Conservation (phyloP, 148 eudicot genomes). For the Beta vulgaris region DNA sequence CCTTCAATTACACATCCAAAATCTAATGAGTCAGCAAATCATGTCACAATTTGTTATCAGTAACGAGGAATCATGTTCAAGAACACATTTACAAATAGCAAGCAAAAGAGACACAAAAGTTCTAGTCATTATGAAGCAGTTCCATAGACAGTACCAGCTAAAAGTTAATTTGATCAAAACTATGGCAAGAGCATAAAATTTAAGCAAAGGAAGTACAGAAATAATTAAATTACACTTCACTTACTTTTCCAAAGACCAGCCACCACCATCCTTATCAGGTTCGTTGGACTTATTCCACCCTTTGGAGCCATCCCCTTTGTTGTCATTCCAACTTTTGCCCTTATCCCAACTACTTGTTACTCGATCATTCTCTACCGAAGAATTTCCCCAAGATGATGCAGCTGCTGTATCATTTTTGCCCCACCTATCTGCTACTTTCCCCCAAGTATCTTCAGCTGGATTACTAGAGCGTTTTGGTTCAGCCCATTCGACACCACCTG, state of each 20-base stretch:
- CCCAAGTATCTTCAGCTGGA: slow-evolving; percentile 34
- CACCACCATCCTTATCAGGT: slow-evolving; percentile 1
- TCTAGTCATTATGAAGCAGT: not conserved
- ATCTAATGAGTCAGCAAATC: not conserved
- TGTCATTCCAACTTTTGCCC: slow-evolving; percentile 18
- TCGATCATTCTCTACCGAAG: not conserved
- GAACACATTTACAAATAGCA: not conserved
- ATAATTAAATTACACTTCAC: not conserved
- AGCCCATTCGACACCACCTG: slow-evolving; percentile 23
- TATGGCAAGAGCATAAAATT: not conserved
- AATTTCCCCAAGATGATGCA: slow-evolving; percentile 26
- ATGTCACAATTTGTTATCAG: not conserved
- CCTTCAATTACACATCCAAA: not conserved
- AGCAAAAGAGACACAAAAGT: not conserved
- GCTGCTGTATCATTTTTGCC: slow-evolving; percentile 16
- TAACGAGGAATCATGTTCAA: not conserved
- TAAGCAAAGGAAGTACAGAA: not conserved
- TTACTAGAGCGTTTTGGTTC: not conserved
- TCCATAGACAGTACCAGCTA: not conserved
- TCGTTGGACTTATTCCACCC: slow-evolving; percentile 7
- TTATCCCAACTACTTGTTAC: slow-evolving; percentile 9
- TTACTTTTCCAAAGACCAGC: slow-evolving; percentile 9
- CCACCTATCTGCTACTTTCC: slow-evolving; percentile 29
- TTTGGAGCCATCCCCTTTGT: slow-evolving; percentile 8
- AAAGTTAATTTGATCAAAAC: not conserved